phyloP scores from a whole-genome alignment of 2,329 filamentous ascomycete species.

The Penicillium digitatum region DNA sequence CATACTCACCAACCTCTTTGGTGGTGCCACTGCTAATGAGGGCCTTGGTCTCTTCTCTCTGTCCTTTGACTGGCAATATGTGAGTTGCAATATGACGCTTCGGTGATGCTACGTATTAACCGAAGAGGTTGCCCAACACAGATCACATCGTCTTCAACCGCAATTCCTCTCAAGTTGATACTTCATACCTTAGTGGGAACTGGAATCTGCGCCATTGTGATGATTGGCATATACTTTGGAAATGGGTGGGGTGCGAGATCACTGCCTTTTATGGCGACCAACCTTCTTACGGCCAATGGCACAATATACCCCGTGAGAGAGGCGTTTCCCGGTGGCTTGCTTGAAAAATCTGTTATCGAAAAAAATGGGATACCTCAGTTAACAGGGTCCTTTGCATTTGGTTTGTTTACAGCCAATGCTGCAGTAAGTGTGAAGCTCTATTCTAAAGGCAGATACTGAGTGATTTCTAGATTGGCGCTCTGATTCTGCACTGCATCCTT shows the following conservation, averaged over 20 bases:
- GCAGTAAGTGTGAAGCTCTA: slow-evolving; percentile 26
- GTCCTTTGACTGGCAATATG: slow-evolving; percentile 53
- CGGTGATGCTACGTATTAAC: slow-evolving; percentile 1
- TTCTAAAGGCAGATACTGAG: neutral
- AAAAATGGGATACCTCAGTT: slow-evolving; percentile 48
- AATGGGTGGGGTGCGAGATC: slow-evolving; percentile 48
- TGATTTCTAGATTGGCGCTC: slow-evolving; percentile 46
- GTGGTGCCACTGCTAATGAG: slow-evolving; percentile 52
- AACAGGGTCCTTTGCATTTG: slow-evolving; percentile 50
- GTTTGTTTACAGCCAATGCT: slow-evolving; percentile 56
- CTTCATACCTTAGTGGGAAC: slow-evolving; percentile 47
- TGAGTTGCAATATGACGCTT: slow-evolving; percentile 9
- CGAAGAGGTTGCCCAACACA: slow-evolving; percentile 19
- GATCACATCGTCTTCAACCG: slow-evolving; percentile 53
- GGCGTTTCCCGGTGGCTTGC: slow-evolving; percentile 36
- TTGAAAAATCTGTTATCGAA: slow-evolving; percentile 35
- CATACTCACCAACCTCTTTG: slow-evolving; percentile 49
- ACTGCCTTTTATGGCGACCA: slow-evolving; percentile 55
- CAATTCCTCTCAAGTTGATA: slow-evolving; percentile 52
- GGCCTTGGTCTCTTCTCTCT: slow-evolving; percentile 50
- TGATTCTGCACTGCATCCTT: slow-evolving; percentile 50
- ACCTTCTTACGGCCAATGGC: slow-evolving; percentile 43
- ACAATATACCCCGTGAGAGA: slow-evolving; percentile 40
- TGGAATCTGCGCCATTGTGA: slow-evolving; percentile 48
- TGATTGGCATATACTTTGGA: slow-evolving; percentile 52